Evolutionary conservation across 805 yeast species (phyloP).

Genomic region (Yarrowia yakushimensis): DNA sequence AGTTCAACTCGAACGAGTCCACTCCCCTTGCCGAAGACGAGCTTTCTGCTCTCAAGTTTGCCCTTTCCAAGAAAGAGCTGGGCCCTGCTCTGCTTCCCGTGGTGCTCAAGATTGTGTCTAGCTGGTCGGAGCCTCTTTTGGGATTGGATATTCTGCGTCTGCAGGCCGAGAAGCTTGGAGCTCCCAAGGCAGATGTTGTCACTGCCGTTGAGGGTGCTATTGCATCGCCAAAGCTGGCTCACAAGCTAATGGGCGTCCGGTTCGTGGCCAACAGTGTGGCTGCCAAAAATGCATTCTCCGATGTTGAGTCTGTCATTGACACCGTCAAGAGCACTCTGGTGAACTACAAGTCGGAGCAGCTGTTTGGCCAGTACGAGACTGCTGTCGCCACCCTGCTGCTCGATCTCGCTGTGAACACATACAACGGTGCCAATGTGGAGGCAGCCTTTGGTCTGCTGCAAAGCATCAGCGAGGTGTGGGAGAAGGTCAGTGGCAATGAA

Average conservation of each 20-base stretch:
- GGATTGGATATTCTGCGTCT: constrained; percentile 60
- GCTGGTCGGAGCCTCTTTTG: constrained; percentile 53
- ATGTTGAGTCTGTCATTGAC: constrained; percentile 9
- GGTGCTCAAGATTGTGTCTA: constrained; percentile 42
- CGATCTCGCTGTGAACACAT: constrained; percentile 43
- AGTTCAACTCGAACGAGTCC: constrained; percentile 29
- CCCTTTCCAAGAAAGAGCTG: constrained; percentile 28
- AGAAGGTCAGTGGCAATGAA: constrained; percentile 49
- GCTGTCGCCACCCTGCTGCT: constrained; percentile 51
- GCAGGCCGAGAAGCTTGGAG: constrained; percentile 43
- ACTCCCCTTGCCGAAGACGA: constrained; percentile 30
- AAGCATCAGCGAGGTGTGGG: constrained; percentile 37
- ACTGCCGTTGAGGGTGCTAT: constrained; percentile 33
- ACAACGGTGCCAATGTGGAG: constrained; percentile 36
- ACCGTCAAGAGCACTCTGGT: constrained; percentile 31
- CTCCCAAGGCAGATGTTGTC: constrained; percentile 37
- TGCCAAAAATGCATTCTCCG: constrained; percentile 29
- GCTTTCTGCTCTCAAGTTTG: constrained; percentile 27
- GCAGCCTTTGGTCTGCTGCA: constrained; percentile 33
- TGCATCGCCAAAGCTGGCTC: constrained; percentile 38
- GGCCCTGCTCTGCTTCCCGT: constrained; percentile 37
- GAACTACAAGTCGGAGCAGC: constrained; percentile 25
- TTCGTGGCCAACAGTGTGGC: constrained; percentile 47
- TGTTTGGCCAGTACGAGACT: constrained; percentile 16
- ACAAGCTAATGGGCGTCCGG: constrained; percentile 56